Percentiles rank a stretch among this genome's conserved stretches.
Conservation (phyloP, 2,329 filamentous ascomycete species). For the Seiridium unicorne region DNA sequence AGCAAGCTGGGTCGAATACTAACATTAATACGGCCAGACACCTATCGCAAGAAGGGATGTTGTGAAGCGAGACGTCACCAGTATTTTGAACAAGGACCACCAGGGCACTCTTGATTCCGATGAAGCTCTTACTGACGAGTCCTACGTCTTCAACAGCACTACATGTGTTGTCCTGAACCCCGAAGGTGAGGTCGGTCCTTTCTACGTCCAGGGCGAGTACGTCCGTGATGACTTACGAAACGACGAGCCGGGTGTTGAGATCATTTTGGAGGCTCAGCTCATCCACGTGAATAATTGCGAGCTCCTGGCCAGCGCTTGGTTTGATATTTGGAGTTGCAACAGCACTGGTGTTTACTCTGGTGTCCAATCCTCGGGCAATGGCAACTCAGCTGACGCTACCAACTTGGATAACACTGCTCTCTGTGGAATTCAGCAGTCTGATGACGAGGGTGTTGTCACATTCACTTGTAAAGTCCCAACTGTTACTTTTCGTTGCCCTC, state of each 20-base stretch:
- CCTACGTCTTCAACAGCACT: constrained; percentile 4
- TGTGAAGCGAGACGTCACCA: not conserved
- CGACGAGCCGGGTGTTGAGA: constrained; percentile 42
- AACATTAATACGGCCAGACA: not conserved
- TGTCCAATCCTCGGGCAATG: constrained; percentile 34
- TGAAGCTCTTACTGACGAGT: not conserved
- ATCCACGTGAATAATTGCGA: constrained; percentile 53
- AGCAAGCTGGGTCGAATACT: not conserved
- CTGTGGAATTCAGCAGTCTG: constrained; percentile 39
- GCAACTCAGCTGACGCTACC: constrained; percentile 38
- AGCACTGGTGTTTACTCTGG: constrained; percentile 48
- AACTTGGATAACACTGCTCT: constrained; percentile 39
- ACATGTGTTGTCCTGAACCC: constrained; percentile 39
- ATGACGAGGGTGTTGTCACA: constrained; percentile 37
- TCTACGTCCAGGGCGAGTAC: constrained; percentile 53
- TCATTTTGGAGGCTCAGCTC: constrained; percentile 51
- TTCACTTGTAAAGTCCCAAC: constrained; percentile 32
- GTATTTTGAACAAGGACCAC: not conserved
- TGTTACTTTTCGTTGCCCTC: too few relatives aligned
- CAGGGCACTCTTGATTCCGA: not conserved
- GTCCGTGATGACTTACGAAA: constrained; percentile 47
- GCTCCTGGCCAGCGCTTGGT: constrained; percentile 42
- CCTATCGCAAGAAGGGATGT: not conserved
- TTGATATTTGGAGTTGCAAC: constrained; percentile 53
- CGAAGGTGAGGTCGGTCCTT: constrained; percentile 52